These are phyloP conservation scores for Eucalyptus globulus DNA, from an alignment of 345 rosid genomes.

Conservation along the genomic window DNA sequence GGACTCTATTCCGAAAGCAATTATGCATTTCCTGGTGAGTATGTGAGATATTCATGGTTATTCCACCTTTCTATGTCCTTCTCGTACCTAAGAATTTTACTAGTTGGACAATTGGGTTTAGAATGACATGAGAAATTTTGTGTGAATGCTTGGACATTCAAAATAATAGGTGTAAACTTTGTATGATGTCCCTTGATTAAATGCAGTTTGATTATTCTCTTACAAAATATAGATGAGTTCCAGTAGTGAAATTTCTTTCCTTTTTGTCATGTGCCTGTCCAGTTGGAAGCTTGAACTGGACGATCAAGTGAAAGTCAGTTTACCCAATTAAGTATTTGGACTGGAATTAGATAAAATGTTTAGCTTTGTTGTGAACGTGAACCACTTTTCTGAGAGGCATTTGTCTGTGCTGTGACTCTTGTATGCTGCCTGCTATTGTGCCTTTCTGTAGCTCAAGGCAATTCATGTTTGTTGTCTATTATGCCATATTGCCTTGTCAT, in stretches of 20 bases:
- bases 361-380: background rate
- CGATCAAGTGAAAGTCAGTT: background rate
- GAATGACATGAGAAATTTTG: background rate
- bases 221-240: background rate
- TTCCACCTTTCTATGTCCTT: background rate
- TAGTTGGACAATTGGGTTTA: background rate
- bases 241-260: background rate
- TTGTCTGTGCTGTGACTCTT: background rate
- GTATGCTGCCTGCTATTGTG: background rate
- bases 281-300: background rate
- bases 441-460: background rate
- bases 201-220: background rate
- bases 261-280: background rate
- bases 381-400: background rate
- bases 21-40: constrained; percentile 93
- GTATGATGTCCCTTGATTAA: background rate
- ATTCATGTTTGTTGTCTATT: background rate
- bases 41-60: background rate
- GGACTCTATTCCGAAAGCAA: constrained; percentile 86
- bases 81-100: background rate
- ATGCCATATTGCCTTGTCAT: background rate
- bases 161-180: background rate
- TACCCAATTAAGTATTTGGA: background rate
- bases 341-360: background rate
- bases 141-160: background rate